Percentiles rank a stretch among this genome's conserved stretches.
Evolutionary conservation across 129 eudicot species (phyloP).

Genomic region (Lactuca saligna): DNA sequence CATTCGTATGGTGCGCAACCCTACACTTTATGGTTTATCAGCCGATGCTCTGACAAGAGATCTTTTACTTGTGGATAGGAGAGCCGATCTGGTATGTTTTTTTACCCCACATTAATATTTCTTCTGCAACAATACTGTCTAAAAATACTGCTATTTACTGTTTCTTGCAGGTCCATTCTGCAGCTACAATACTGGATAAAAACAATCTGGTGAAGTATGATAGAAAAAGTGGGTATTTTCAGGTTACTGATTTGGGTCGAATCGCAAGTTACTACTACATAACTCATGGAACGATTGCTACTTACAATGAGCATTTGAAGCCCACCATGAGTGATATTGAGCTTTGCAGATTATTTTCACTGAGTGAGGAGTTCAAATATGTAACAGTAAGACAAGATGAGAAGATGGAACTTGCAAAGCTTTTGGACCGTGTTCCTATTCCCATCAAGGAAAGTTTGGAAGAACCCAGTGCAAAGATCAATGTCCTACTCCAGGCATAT

Average conservation of each 20-base stretch:
- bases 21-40: slow-evolving; percentile 74
- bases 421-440: slow-evolving; percentile 87
- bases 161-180: slow-evolving; percentile 77
- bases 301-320: slow-evolving; percentile 95
- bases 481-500: slow-evolving; percentile 89
- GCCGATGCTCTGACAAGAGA: slow-evolving; percentile 58
- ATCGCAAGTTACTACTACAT: slow-evolving; percentile 95
- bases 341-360: slow-evolving; percentile 89
- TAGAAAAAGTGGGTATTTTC: slow-evolving; percentile 94
- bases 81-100: slow-evolving; percentile 85
- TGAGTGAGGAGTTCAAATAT: slow-evolving; percentile 93
- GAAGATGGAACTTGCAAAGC: slow-evolving; percentile 94
- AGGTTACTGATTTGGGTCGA: slow-evolving; percentile 95
- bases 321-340: slow-evolving; percentile 98
- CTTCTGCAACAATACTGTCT: not conserved
- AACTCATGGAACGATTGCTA: slow-evolving; percentile 88
- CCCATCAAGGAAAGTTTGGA: slow-evolving; percentile 91
- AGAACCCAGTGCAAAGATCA: slow-evolving; percentile 96
- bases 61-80: slow-evolving; percentile 56
- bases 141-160: slow-evolving; percentile 1
- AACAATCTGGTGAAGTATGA: slow-evolving; percentile 89
- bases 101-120: not conserved
- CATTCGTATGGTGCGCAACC: slow-evolving; percentile 91
- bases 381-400: slow-evolving; percentile 97
- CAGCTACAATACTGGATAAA: slow-evolving; percentile 79